phyloP scores from a whole-genome alignment of 208 protist genomes.

The Acanthamoeba sp. region DNA sequence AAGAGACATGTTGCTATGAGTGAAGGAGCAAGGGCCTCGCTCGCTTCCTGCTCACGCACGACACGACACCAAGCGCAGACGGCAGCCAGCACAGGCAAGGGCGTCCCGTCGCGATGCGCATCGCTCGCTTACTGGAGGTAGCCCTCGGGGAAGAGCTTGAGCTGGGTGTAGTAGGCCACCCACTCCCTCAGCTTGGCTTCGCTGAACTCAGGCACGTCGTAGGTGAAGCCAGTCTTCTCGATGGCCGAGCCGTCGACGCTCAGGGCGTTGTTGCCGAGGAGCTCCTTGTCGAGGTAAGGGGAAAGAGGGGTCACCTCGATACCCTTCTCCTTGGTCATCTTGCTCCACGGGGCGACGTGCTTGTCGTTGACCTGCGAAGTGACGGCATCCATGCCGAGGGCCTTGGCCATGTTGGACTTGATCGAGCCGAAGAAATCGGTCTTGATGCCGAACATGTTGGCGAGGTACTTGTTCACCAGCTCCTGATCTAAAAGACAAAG shows the following conservation, averaged over 20 bases:
- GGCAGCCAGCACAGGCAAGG: no score
- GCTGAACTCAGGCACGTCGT: conserved; percentile 86
- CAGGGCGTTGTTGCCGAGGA: conserved; percentile 91
- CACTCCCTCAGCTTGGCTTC: conserved; percentile 63
- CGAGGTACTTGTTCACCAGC: conserved; percentile 90
- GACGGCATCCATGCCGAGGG: conserved; percentile 83
- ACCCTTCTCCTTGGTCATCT: conserved; percentile 87
- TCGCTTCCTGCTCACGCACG: not conserved
- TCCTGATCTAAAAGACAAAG: conserved; percentile 81
- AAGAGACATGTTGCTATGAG: not conserved
- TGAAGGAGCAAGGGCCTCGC: not conserved
- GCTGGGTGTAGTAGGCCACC: conserved; percentile 32
- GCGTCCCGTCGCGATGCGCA: no score
- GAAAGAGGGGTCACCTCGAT: conserved; percentile 92
- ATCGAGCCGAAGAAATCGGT: conserved; percentile 90
- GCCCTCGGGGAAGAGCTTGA: conserved; percentile 62
- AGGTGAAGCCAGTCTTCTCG: conserved; percentile 89
- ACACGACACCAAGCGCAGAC: not conserved
- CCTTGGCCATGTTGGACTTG: conserved; percentile 87
- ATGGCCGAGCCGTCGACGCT: conserved; percentile 91
- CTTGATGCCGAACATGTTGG: conserved; percentile 92
- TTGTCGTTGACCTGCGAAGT: conserved; percentile 92
- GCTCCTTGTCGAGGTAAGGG: conserved; percentile 93
- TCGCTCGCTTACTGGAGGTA: conserved; percentile 15
- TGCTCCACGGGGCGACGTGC: conserved; percentile 93